phyloP scores from a whole-genome alignment of 192 early-diverging fungal species.

The Rhizoclosmatium sp. region DNA sequence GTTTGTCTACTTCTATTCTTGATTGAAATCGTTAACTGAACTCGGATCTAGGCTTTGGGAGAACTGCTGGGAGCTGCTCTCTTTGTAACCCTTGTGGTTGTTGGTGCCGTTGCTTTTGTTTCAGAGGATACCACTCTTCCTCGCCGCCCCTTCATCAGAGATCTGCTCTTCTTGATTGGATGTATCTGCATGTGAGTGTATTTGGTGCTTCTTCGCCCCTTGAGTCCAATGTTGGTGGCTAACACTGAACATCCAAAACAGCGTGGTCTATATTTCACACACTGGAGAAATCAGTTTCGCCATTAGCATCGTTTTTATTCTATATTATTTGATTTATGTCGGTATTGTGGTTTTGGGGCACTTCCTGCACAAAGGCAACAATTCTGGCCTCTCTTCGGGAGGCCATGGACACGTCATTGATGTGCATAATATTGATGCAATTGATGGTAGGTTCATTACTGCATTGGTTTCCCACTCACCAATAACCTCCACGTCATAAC shows the following conservation, averaged over 20 bases:
- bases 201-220: neutral
- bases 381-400: neutral
- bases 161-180: conserved; percentile 76
- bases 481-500: neutral
- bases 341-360: conserved; percentile 63
- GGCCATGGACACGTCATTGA: conserved; percentile 9
- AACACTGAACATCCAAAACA: neutral
- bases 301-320: conserved; percentile 58
- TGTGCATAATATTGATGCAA: conserved; percentile 6
- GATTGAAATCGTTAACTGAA: neutral
- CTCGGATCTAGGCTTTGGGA: conserved; percentile 79
- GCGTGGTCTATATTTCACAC: conserved; percentile 56
- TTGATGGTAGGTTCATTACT: neutral
- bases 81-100: conserved; percentile 86
- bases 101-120: conserved; percentile 82
- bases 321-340: conserved; percentile 67
- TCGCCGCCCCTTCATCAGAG: conserved; percentile 75
- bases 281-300: conserved; percentile 63
- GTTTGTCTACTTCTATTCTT: neutral
- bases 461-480: too few species aligned
- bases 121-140: conserved; percentile 59
- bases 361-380: conserved; percentile 34
- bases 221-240: too few species aligned
- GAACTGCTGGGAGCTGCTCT: conserved; percentile 89
- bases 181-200: conserved; percentile 47